These are phyloP conservation scores for Saccharomycopsis fermentans DNA, from an alignment of 805 yeast species.

Conservation along the genomic window DNA sequence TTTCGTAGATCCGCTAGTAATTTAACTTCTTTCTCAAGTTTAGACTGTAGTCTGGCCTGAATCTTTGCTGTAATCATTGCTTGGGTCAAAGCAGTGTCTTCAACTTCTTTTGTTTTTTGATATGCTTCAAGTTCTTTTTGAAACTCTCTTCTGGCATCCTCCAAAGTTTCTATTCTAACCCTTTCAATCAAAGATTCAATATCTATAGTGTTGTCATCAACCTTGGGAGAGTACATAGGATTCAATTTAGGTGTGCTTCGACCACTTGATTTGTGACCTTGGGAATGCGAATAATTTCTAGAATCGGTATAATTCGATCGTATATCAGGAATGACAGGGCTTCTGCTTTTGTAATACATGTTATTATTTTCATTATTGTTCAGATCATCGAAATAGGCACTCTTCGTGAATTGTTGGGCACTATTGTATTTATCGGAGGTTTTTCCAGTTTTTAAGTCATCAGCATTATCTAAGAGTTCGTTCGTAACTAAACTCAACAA, in stretches of 20 bases:
- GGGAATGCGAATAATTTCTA: slow-evolving; percentile 9
- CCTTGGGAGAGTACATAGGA: slow-evolving; percentile 5
- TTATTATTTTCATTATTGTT: neutral
- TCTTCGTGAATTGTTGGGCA: neutral
- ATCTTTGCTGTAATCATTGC: slow-evolving; percentile 18
- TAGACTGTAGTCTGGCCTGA: slow-evolving; percentile 14
- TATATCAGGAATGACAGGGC: neutral
- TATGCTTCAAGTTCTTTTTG: slow-evolving; percentile 3
- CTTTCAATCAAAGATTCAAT: slow-evolving; percentile 15
- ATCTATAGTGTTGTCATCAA: slow-evolving; percentile 15
- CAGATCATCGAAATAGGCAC: neutral
- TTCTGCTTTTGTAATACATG: neutral
- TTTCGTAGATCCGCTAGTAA: slow-evolving; percentile 9
- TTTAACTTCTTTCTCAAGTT: slow-evolving; percentile 15
- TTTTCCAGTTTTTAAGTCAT: neutral
- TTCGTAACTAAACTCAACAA: neutral
- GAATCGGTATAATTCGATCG: slow-evolving; percentile 5
- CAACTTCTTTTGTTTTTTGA: slow-evolving; percentile 1
- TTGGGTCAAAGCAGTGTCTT: slow-evolving; percentile 9
- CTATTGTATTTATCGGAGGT: neutral
- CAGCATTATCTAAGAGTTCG: neutral
- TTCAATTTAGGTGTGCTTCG: neutral
- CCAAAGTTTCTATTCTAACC: slow-evolving; percentile 20
- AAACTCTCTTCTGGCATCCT: slow-evolving; percentile 10
- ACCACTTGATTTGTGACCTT: slow-evolving; percentile 2